Percentiles rank a stretch among this genome's conserved stretches.
Evolutionary conservation across 202 grass and related monocot genomes (phyloP).

Genomic region (Musa balbisiana): DNA sequence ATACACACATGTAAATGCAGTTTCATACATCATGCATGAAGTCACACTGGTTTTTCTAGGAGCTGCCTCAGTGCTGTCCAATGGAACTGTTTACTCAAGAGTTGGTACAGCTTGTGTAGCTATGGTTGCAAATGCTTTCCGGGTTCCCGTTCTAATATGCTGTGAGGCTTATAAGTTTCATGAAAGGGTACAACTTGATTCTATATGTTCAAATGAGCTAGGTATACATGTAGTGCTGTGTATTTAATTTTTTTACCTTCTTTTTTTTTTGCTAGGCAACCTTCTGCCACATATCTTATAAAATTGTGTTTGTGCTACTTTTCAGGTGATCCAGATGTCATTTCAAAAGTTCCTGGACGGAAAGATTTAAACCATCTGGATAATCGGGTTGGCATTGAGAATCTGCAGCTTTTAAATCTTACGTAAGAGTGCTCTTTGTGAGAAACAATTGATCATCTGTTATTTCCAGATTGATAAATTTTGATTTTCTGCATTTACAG

Average conservation of each 20-base stretch:
- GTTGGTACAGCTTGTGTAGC: conserved; percentile 87
- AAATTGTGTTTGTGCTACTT: background rate
- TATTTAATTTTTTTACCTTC: conserved; percentile 5
- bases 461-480: background rate
- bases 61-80: conserved; percentile 69
- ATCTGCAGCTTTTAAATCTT: conserved; percentile 88
- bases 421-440: conserved; percentile 36
- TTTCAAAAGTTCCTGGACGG: conserved; percentile 57
- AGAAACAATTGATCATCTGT: background rate
- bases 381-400: conserved; percentile 53
- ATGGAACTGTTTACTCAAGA: conserved; percentile 87
- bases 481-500: conserved; percentile 38
- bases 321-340: conserved; percentile 79
- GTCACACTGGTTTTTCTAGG: conserved; percentile 78
- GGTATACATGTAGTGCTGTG: conserved; percentile 25
- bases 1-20: conserved; percentile 82
- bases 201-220: conserved; percentile 90
- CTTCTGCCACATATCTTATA: background rate
- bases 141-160: conserved; percentile 76
- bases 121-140: conserved; percentile 82
- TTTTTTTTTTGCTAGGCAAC: background rate
- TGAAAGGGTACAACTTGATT: conserved; percentile 93
- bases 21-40: conserved; percentile 96
- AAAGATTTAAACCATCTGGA: conserved; percentile 53
- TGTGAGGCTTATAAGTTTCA: conserved; percentile 95